A percentile compares a stretch with the other conserved stretches of the same genome.
phyloP scores from a whole-genome alignment of 2,329 filamentous ascomycete genomes.

The Penicillium sp. region DNA sequence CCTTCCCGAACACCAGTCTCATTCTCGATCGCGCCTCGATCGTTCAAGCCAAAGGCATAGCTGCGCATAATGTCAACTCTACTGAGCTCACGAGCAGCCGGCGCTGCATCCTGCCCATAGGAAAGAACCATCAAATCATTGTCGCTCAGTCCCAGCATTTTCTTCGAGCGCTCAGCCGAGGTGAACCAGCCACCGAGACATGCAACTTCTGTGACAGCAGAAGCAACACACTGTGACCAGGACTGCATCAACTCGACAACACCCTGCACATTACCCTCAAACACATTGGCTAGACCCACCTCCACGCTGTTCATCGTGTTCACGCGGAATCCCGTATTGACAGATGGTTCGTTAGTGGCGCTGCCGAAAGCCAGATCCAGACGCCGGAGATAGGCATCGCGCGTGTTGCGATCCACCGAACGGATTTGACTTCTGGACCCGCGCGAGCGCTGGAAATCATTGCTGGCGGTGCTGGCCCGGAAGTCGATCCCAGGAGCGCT shows the following conservation, averaged over 20 bases:
- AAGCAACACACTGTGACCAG: slow-evolving; percentile 76
- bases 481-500: slow-evolving; percentile 32
- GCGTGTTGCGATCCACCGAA: slow-evolving; percentile 50
- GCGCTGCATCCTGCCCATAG: slow-evolving; percentile 55
- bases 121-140: slow-evolving; percentile 83
- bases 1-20: slow-evolving; percentile 56
- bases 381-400: slow-evolving; percentile 68
- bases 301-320: slow-evolving; percentile 72
- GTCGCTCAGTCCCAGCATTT: slow-evolving; percentile 65
- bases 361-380: slow-evolving; percentile 65
- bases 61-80: slow-evolving; percentile 74
- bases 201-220: slow-evolving; percentile 76
- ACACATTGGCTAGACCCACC: slow-evolving; percentile 72
- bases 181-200: slow-evolving; percentile 80
- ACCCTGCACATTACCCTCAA: slow-evolving; percentile 76
- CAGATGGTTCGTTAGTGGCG: slow-evolving; percentile 60
- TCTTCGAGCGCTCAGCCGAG: slow-evolving; percentile 47
- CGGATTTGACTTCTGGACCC: slow-evolving; percentile 36
- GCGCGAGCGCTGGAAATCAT: slow-evolving; percentile 24
- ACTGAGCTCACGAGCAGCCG: slow-evolving; percentile 49
- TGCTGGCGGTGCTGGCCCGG: slow-evolving; percentile 20
- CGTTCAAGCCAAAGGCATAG: slow-evolving; percentile 64
- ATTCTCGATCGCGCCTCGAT: slow-evolving; percentile 33
- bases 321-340: slow-evolving; percentile 61
- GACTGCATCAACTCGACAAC: slow-evolving; percentile 68